These are phyloP conservation scores for Volvox reticuliferus DNA, from an alignment of 139 green algal species.

Conservation along the genomic window DNA sequence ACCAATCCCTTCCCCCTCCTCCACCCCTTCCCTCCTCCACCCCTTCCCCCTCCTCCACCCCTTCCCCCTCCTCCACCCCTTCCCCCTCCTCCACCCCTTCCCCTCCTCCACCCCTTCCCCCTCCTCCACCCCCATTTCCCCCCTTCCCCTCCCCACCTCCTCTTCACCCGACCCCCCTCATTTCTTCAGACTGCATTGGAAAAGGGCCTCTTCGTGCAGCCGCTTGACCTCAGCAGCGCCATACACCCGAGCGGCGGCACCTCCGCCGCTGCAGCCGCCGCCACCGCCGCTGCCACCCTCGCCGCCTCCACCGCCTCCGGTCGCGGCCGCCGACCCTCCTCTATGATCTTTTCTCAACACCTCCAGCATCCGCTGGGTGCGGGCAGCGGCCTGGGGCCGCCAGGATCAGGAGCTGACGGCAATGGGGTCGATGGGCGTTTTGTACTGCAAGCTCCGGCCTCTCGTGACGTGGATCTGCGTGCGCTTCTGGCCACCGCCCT, in stretches of 20 bases:
- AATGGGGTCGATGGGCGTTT: background rate
- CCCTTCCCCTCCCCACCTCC: too few relatives aligned
- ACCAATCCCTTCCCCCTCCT: too few relatives aligned
- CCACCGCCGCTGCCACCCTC: conserved; percentile 14
- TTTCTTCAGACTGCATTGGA: conserved; percentile 3
- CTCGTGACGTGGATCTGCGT: conserved; percentile 31
- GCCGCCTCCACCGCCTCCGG: background rate
- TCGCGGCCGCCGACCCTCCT: background rate
- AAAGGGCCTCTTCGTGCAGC: conserved; percentile 24
- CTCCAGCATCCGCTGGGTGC: background rate
- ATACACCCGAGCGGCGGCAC: conserved; percentile 19
- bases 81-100: too few relatives aligned
- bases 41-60: too few relatives aligned
- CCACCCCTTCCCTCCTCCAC: too few relatives aligned
- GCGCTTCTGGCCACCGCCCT: conserved; percentile 31
- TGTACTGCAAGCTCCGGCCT: background rate
- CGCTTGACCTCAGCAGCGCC: background rate
- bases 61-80: too few relatives aligned
- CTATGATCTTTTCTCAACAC: background rate
- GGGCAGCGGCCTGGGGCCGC: background rate
- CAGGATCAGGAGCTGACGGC: background rate
- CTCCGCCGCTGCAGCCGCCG: background rate
- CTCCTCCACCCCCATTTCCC: too few relatives aligned
- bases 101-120: too few relatives aligned
- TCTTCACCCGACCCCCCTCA: background rate